Conservation (phyloP, 1,284 basidiomycete genomes). For the Dichomitus squalens region DNA sequence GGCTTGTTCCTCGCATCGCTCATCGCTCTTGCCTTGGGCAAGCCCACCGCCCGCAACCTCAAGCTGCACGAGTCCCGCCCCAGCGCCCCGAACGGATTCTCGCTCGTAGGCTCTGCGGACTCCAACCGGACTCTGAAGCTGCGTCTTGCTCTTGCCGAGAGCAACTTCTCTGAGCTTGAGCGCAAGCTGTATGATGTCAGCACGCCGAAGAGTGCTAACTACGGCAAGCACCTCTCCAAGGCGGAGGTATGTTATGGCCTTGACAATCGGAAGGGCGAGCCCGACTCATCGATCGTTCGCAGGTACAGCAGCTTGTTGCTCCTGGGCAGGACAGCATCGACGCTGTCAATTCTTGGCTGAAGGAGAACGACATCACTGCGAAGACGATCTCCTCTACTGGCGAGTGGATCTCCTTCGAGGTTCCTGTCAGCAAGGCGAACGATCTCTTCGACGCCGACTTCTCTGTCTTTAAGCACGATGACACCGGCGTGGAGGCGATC, state of each 20-base stretch:
- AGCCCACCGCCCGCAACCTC: conserved; percentile 30
- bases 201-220: conserved; percentile 36
- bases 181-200: conserved; percentile 38
- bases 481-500: conserved; percentile 32
- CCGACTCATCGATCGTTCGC: neutral
- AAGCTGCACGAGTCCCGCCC: conserved; percentile 33
- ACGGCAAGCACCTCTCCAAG: conserved; percentile 37
- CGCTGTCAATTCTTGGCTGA: conserved; percentile 41
- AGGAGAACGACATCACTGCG: conserved; percentile 37
- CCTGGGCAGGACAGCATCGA: conserved; percentile 38
- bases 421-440: conserved; percentile 42
- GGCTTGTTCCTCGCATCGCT: conserved; percentile 28
- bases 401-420: conserved; percentile 43
- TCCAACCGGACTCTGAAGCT: conserved; percentile 33
- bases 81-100: conserved; percentile 33
- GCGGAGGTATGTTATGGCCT: conserved; percentile 31
- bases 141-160: conserved; percentile 38
- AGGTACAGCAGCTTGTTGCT: conserved; percentile 43
- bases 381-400: conserved; percentile 36
- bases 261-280: too few relatives aligned
- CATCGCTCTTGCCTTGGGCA: conserved; percentile 29
- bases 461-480: conserved; percentile 39
- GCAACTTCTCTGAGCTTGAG: conserved; percentile 38
- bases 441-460: conserved; percentile 42
- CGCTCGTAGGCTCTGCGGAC: conserved; percentile 30